These are phyloP conservation scores for Fulvia fulva DNA, from an alignment of 2,329 filamentous ascomycete species.

Conservation along the genomic window DNA sequence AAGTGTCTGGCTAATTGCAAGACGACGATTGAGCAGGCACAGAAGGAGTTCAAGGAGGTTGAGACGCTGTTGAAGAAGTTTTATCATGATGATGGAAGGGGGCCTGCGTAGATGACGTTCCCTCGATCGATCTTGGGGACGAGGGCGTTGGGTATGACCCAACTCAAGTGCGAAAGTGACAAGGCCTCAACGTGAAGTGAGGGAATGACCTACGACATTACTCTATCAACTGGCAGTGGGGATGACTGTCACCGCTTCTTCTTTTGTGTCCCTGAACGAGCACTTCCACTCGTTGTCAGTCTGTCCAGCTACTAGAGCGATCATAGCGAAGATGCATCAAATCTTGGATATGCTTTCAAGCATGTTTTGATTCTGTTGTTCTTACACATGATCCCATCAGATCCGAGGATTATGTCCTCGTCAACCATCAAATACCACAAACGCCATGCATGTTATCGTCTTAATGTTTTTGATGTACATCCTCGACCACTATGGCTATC, in stretches of 20 bases:
- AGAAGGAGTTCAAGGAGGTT: slow-evolving; percentile 71
- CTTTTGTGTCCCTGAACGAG: not conserved
- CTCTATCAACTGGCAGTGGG: not conserved
- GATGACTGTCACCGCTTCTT: not conserved
- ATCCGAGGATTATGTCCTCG: not conserved
- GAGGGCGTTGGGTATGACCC: too few relatives aligned
- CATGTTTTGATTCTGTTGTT: not conserved
- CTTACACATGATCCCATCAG: not conserved
- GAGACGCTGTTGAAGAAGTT: slow-evolving; percentile 67
- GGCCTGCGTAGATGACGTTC: not conserved
- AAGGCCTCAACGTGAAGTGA: too few relatives aligned
- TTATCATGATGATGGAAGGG: slow-evolving; percentile 44
- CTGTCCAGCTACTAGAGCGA: not conserved
- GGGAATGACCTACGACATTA: not conserved
- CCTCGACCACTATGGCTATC: slow-evolving; percentile 4
- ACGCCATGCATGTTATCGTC: not conserved
- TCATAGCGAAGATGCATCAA: not conserved
- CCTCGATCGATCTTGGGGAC: not conserved
- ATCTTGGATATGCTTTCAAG: not conserved
- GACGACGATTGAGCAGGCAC: slow-evolving; percentile 66
- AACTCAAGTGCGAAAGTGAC: too few relatives aligned
- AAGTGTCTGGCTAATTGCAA: slow-evolving; percentile 67
- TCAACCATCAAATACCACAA: not conserved
- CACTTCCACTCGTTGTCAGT: not conserved
- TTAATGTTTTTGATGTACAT: not conserved